Evolutionary conservation across 139 green algal species (phyloP).

Genomic region (Coelastrella sp.): DNA sequence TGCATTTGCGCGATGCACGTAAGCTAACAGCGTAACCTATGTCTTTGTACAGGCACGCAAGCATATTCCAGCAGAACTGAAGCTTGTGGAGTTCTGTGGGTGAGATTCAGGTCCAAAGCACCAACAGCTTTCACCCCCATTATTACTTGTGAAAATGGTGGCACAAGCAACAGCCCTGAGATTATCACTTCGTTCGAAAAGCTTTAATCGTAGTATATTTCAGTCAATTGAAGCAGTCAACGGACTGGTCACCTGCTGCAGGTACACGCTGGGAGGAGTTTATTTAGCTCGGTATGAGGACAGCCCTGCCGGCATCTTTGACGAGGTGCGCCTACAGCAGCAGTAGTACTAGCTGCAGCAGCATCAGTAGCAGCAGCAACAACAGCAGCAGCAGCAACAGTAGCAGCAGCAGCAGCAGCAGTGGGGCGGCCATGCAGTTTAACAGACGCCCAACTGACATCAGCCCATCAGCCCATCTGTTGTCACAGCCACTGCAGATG

Average conservation of each 20-base stretch:
- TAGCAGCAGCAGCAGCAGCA: no score
- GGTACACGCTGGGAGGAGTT: conserved; percentile 94
- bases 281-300: conserved; percentile 94
- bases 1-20: not conserved
- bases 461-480: no score
- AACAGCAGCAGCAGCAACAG: not conserved
- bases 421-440: not conserved
- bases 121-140: not conserved
- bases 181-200: not conserved
- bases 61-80: conserved; percentile 81
- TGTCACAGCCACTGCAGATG: no score
- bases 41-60: conserved; percentile 77
- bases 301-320: conserved; percentile 90
- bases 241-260: not conserved
- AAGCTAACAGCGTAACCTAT: not conserved
- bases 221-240: not conserved
- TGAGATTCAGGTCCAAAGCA: conserved; percentile 46
- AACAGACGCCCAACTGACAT: not conserved
- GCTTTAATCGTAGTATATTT: not conserved
- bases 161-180: not conserved
- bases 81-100: conserved; percentile 90
- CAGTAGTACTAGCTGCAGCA: not conserved
- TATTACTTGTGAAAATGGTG: not conserved
- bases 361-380: not conserved
- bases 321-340: conserved; percentile 73